phyloP scores from a whole-genome alignment of 1,284 basidiomycete genomes.

The Pseudozyma pruni region DNA sequence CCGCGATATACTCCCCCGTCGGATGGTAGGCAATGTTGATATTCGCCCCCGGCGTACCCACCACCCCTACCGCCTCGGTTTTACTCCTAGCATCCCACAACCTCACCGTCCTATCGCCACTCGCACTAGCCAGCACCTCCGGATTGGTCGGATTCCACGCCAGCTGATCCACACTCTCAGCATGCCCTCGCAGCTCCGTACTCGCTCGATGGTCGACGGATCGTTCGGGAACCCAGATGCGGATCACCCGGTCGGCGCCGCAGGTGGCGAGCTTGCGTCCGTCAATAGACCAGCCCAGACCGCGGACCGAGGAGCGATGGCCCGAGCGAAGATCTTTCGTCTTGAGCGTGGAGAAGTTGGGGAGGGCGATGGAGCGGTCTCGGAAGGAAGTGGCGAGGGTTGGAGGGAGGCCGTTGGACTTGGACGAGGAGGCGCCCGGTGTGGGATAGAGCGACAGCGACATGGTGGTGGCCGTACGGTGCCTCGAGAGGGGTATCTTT shows the following conservation, averaged over 20 bases:
- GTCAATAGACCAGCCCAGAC: constrained; percentile 57
- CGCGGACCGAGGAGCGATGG: constrained; percentile 47
- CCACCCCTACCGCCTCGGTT: not conserved
- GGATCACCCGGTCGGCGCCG: constrained; percentile 43
- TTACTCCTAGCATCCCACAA: constrained; percentile 57
- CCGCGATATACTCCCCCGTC: constrained; percentile 47
- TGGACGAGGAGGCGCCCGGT: not conserved
- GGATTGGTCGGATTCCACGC: constrained; percentile 56
- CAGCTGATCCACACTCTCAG: constrained; percentile 60
- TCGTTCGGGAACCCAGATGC: constrained; percentile 60
- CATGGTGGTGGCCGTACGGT: constrained; percentile 5
- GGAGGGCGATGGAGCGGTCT: constrained; percentile 17
- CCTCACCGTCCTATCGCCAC: constrained; percentile 56
- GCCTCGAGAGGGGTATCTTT: not conserved
- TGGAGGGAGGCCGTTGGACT: not conserved
- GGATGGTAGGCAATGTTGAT: constrained; percentile 63
- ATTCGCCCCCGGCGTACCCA: constrained; percentile 50
- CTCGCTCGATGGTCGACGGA: constrained; percentile 54
- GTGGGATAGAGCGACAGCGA: constrained; percentile 25
- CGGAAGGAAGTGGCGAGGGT: constrained; percentile 7
- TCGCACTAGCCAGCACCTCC: constrained; percentile 56
- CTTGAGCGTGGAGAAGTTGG: constrained; percentile 21
- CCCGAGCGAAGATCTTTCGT: constrained; percentile 47
- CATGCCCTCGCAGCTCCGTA: constrained; percentile 60
- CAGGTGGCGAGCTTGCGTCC: constrained; percentile 59